Percentiles rank a stretch among this genome's conserved stretches.
These are phyloP conservation scores for Penicillium sp. DNA, from an alignment of 2,329 filamentous ascomycete species.

Conservation along the genomic window DNA sequence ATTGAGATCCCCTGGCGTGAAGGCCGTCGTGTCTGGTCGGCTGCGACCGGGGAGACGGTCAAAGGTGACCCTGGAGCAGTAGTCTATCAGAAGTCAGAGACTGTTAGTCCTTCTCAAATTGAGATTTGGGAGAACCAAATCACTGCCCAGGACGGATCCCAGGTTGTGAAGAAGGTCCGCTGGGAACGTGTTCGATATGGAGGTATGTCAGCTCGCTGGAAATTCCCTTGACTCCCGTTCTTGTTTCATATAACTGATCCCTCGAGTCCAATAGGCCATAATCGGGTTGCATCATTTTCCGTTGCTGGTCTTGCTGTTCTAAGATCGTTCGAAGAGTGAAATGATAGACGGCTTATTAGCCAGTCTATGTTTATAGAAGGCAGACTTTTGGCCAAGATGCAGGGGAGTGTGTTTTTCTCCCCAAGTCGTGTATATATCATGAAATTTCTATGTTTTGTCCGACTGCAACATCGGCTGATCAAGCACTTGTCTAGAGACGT, in stretches of 20 bases:
- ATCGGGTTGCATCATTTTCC: conserved; percentile 49
- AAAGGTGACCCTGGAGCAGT: conserved; percentile 37
- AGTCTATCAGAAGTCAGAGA: conserved; percentile 37
- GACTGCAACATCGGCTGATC: not conserved
- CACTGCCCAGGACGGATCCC: conserved; percentile 20
- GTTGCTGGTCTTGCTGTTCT: conserved; percentile 46
- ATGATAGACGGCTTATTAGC: not conserved
- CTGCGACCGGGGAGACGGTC: conserved; percentile 41
- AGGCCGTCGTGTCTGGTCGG: conserved; percentile 48
- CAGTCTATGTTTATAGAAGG: not conserved
- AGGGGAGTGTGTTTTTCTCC: not conserved
- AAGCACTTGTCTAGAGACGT: not conserved
- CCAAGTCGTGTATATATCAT: not conserved
- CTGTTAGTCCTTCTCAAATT: conserved; percentile 41
- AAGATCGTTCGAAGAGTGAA: conserved; percentile 45
- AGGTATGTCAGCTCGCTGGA: conserved; percentile 40
- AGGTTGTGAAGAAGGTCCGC: conserved; percentile 46
- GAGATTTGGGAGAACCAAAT: conserved; percentile 47
- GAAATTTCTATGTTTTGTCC: not conserved
- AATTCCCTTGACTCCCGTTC: not conserved
- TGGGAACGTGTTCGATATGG: conserved; percentile 54
- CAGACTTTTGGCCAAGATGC: not conserved
- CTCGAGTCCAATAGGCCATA: conserved; percentile 43
- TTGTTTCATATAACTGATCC: not conserved
- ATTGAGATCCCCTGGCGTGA: conserved; percentile 75